A percentile compares a stretch with the other conserved stretches of the same genome.
phyloP scores from a whole-genome alignment of 2,329 filamentous ascomycete species.

The Trichoderma endophyticum region DNA sequence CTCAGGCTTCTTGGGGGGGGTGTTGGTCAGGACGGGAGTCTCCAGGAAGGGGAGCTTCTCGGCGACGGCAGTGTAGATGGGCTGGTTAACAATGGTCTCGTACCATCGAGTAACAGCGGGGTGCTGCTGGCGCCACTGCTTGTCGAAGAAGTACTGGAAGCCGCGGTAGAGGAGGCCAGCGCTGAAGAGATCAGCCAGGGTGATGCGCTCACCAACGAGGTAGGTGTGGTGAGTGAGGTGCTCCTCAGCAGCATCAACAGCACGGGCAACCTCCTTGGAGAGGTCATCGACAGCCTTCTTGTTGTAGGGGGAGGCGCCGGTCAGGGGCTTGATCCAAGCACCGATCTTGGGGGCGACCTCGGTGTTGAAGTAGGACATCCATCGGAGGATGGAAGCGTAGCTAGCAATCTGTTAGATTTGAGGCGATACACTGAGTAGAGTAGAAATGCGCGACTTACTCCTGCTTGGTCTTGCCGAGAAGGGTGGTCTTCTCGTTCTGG shows the following conservation, averaged over 20 bases:
- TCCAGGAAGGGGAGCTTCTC: constrained; percentile 76
- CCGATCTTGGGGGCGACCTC: constrained; percentile 74
- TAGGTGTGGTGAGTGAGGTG: constrained; percentile 92
- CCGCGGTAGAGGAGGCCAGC: constrained; percentile 76
- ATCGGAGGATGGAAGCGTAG: constrained; percentile 95
- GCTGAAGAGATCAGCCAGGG: constrained; percentile 89
- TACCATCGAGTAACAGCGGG: constrained; percentile 92
- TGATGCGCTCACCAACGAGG: constrained; percentile 96
- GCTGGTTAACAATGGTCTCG: constrained; percentile 88
- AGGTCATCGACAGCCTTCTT: constrained; percentile 92
- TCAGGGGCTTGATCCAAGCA: constrained; percentile 81
- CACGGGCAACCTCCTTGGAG: constrained; percentile 65
- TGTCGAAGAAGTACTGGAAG: constrained; percentile 93
- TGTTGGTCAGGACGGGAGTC: constrained; percentile 69
- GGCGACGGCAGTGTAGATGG: constrained; percentile 80
- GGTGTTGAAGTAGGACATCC: constrained; percentile 94
- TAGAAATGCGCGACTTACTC: constrained; percentile 56
- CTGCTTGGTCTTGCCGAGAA: constrained; percentile 99
- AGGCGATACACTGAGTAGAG: background rate
- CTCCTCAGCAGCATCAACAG: constrained; percentile 71
- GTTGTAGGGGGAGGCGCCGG: constrained; percentile 85
- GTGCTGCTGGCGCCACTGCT: constrained; percentile 78
- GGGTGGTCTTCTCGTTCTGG: constrained; percentile 99
- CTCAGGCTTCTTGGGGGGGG: constrained; percentile 74
- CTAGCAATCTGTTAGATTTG: constrained; percentile 37